These are phyloP conservation scores for Tardiomyces digboiensis DNA, from an alignment of 1,139 yeast species.

Conservation along the genomic window DNA sequence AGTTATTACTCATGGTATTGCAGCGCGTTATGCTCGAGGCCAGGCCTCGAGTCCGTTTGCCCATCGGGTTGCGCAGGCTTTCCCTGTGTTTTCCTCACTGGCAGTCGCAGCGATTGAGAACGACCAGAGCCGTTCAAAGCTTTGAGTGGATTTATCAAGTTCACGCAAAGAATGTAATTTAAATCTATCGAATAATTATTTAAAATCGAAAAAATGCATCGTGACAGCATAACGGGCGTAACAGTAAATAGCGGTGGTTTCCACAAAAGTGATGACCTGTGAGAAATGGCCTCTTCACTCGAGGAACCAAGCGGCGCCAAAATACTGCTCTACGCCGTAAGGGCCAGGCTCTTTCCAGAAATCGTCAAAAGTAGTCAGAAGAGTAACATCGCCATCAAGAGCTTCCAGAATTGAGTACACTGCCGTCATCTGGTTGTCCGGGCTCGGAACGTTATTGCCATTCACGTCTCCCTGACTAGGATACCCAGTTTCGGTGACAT, in stretches of 20 bases:
- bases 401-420: slow-evolving; percentile 48
- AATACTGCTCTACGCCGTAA: slow-evolving; percentile 76
- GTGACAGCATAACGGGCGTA: slow-evolving; percentile 7
- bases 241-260: slow-evolving; percentile 1
- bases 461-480: slow-evolving; percentile 65
- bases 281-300: too few species aligned
- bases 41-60: slow-evolving; percentile 55
- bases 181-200: slow-evolving; percentile 1
- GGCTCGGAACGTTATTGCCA: slow-evolving; percentile 65
- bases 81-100: slow-evolving; percentile 35
- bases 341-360: slow-evolving; percentile 84
- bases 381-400: slow-evolving; percentile 44
- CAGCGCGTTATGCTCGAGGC: slow-evolving; percentile 49
- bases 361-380: slow-evolving; percentile 71
- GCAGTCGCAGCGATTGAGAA: slow-evolving; percentile 21
- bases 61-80: slow-evolving; percentile 33
- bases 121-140: too few species aligned
- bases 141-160: too few species aligned
- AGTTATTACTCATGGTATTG: slow-evolving; percentile 61
- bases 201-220: slow-evolving; percentile 4
- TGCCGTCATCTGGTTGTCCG: slow-evolving; percentile 63
- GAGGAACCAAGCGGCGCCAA: slow-evolving; percentile 54
- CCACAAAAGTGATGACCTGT: slow-evolving; percentile 4
- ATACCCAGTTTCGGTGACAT: slow-evolving; percentile 78
- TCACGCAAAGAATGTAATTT: too few species aligned